A percentile compares a stretch with the other conserved stretches of the same genome.
phyloP scores from a whole-genome alignment of 176 grass and related monocot genomes.

The Ampelocalamus luodianensis region DNA sequence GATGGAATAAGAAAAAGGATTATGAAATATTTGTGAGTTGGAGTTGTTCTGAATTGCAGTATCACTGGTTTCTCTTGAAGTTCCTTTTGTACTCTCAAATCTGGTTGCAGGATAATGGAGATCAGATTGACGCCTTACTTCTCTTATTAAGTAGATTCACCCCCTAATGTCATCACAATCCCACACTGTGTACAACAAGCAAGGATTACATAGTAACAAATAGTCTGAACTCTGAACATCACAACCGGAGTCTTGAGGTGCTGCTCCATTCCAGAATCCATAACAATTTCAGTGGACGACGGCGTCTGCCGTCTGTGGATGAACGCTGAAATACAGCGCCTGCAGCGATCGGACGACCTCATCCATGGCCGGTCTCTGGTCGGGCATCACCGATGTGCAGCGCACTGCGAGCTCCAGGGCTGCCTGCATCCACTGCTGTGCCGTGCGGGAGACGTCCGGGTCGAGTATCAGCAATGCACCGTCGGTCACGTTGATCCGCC shows the following conservation, averaged over 20 bases:
- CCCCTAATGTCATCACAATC: neutral
- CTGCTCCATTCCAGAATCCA: neutral
- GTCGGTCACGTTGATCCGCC: conserved; percentile 58
- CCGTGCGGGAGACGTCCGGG: conserved; percentile 37
- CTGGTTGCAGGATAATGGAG: neutral
- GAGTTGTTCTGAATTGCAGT: neutral
- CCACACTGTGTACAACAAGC: conserved; percentile 12
- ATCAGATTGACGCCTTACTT: neutral
- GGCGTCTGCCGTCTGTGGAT: neutral
- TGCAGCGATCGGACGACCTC: conserved; percentile 57
- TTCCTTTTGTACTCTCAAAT: neutral
- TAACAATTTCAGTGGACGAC: neutral
- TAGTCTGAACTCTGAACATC: conserved; percentile 1
- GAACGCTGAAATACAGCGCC: neutral
- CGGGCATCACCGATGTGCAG: conserved; percentile 73
- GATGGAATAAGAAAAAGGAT: conserved; percentile 38
- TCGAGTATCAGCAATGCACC: conserved; percentile 62
- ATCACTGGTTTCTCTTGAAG: neutral
- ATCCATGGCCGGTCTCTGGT: conserved; percentile 66
- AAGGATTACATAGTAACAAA: neutral
- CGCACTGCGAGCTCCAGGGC: conserved; percentile 62
- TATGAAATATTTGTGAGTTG: conserved; percentile 2
- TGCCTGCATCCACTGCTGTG: conserved; percentile 52
- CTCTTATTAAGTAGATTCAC: neutral
- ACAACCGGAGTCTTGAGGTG: neutral